Percentiles rank a stretch among this genome's conserved stretches.
Conservation (phyloP, 1,284 basidiomycete genomes). For the Trichosporon sp. region DNA sequence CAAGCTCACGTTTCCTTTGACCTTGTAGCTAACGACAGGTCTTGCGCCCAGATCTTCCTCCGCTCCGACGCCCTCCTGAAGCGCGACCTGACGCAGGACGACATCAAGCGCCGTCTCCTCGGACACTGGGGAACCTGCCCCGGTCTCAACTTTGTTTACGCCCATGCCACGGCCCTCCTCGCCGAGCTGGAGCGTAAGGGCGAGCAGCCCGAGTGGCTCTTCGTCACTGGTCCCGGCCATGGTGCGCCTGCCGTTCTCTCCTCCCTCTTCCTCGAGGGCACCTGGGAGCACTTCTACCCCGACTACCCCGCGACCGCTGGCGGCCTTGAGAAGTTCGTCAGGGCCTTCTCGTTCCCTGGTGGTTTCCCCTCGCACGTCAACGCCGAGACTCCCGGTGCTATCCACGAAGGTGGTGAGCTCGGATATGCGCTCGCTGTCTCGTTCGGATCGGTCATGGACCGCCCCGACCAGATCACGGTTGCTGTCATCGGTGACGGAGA, state of each 20-base stretch:
- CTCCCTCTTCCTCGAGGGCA: constrained; percentile 81
- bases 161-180: constrained; percentile 76
- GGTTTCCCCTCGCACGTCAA: constrained; percentile 61
- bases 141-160: constrained; percentile 75
- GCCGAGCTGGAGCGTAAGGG: constrained; percentile 60
- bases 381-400: constrained; percentile 78
- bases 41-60: constrained; percentile 71
- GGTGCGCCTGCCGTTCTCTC: constrained; percentile 82
- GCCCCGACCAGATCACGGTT: constrained; percentile 72
- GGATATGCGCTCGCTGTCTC: constrained; percentile 82
- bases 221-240: constrained; percentile 68
- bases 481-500: constrained; percentile 85
- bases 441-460: constrained; percentile 80
- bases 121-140: constrained; percentile 61
- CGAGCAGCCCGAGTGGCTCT: constrained; percentile 57
- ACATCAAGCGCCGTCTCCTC: constrained; percentile 77
- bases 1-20: not conserved
- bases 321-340: constrained; percentile 64
- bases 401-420: constrained; percentile 89
- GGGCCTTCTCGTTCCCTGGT: constrained; percentile 58
- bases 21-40: constrained; percentile 24
- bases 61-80: constrained; percentile 71
- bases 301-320: constrained; percentile 66
- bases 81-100: constrained; percentile 63
- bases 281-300: constrained; percentile 81